Conservation (phyloP, 139 green algal species). For the Microglena sp. region DNA sequence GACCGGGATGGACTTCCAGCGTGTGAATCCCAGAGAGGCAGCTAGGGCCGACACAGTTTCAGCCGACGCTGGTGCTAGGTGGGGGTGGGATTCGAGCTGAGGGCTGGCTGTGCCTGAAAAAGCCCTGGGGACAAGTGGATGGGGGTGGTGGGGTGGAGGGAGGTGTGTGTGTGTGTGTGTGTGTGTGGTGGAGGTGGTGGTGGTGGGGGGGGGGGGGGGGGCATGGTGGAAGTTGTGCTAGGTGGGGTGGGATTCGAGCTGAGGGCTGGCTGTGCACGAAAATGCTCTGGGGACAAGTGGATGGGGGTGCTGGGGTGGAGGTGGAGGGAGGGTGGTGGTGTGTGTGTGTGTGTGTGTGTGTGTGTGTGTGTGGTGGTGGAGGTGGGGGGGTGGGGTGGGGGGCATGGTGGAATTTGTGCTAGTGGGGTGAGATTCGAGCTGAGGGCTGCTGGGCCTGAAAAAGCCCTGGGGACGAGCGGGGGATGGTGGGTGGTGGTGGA, state of each 20-base stretch:
- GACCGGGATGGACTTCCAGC: slow-evolving; percentile 40
- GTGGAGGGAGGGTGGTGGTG: no score
- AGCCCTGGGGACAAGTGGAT: background rate
- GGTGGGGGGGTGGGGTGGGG: no score
- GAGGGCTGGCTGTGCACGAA: background rate
- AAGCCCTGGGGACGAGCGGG: background rate
- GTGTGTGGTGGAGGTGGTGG: no score
- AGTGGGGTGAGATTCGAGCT: background rate
- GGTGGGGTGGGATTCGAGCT: background rate
- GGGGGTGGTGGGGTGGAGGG: background rate
- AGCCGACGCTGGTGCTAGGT: background rate
- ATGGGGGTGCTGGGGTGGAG: background rate
- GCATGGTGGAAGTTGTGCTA: background rate
- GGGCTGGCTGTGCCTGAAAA: background rate
- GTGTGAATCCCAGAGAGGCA: slow-evolving; percentile 17
- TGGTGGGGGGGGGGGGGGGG: no score
- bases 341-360: no score
- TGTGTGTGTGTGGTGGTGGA: no score
- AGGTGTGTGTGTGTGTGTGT: no score
- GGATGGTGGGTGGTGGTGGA: no score
- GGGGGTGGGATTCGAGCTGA: background rate
- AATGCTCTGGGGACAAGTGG: background rate
- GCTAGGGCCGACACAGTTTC: background rate
- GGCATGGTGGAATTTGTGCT: background rate
- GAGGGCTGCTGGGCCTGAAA: background rate